A percentile compares a stretch with the other conserved stretches of the same genome.
Conservation (phyloP, 225 moss, liverwort and hornwort species). For the Marchantia paleacea region DNA sequence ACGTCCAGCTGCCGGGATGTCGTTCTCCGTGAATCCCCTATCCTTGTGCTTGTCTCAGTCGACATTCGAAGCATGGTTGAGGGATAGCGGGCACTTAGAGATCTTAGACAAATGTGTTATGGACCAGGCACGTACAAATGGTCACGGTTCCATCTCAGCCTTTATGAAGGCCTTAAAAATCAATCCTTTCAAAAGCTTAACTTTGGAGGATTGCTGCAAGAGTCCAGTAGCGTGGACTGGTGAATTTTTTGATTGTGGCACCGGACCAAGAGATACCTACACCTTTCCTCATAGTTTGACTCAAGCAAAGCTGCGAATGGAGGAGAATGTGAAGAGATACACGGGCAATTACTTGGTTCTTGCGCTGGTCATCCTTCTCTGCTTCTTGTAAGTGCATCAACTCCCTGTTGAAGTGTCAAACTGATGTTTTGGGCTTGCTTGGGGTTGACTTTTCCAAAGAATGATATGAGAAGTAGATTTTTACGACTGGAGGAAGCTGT, state of each 20-base stretch:
- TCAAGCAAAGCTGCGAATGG: constrained; percentile 87
- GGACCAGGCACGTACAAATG: constrained; percentile 55
- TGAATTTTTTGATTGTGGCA: constrained; percentile 94
- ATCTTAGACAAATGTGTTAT: constrained; percentile 71
- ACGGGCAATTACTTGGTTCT: constrained; percentile 84
- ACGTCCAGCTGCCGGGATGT: constrained; percentile 39
- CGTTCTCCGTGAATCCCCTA: constrained; percentile 83
- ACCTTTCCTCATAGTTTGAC: constrained; percentile 73
- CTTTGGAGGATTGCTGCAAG: constrained; percentile 68
- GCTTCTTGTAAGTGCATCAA: constrained; percentile 71
- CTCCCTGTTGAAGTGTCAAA: not conserved
- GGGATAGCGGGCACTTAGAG: constrained; percentile 86
- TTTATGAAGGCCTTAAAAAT: constrained; percentile 66
- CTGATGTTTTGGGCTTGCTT: not conserved
- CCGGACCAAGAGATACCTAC: constrained; percentile 78
- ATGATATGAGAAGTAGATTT: too few species aligned
- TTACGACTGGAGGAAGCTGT: too few species aligned
- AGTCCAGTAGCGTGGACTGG: constrained; percentile 92
- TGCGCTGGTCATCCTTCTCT: constrained; percentile 59
- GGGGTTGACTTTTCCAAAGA: too few species aligned
- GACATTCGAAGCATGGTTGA: constrained; percentile 87
- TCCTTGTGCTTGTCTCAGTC: constrained; percentile 78
- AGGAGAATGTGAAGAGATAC: constrained; percentile 90
- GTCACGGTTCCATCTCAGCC: constrained; percentile 57
- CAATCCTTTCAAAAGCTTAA: constrained; percentile 69